Percentiles rank a stretch among this genome's conserved stretches.
Evolutionary conservation across 2,329 filamentous ascomycete species (phyloP).

Genomic region (Xylariaceae sp.): DNA sequence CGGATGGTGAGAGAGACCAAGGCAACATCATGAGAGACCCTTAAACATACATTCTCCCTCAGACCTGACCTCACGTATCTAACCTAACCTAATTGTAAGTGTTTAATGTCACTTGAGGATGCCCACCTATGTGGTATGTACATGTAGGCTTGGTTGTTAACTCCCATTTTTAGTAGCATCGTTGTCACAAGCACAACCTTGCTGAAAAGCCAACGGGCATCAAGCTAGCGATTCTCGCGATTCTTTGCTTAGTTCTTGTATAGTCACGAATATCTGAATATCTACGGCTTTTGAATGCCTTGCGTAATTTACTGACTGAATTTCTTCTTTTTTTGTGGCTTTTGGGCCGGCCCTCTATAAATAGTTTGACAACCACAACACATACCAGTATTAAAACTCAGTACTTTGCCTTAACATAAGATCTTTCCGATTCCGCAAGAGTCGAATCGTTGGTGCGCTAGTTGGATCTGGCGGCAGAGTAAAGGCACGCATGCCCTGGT

Average conservation of each 20-base stretch:
- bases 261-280: neutral
- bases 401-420: slow-evolving; percentile 2
- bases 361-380: slow-evolving; percentile 6
- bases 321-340: slow-evolving; percentile 7
- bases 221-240: no score
- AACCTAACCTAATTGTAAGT: no score
- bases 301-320: slow-evolving; percentile 4
- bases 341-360: neutral
- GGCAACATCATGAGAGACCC: neutral
- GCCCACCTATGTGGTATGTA: no score
- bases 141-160: no score
- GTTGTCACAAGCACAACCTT: no score
- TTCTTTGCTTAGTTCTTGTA: no score
- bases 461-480: slow-evolving; percentile 9
- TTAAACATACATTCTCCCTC: neutral
- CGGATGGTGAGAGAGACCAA: neutral
- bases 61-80: no score
- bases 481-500: slow-evolving; percentile 2
- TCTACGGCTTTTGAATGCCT: neutral
- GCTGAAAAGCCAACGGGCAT: no score
- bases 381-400: slow-evolving; percentile 4
- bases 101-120: no score
- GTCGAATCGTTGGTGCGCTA: slow-evolving; percentile 17
- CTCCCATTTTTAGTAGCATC: no score
- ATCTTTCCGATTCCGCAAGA: slow-evolving; percentile 18